Evolutionary conservation across 345 rosid genomes (phyloP).

Genomic region (Moringa oleifera): DNA sequence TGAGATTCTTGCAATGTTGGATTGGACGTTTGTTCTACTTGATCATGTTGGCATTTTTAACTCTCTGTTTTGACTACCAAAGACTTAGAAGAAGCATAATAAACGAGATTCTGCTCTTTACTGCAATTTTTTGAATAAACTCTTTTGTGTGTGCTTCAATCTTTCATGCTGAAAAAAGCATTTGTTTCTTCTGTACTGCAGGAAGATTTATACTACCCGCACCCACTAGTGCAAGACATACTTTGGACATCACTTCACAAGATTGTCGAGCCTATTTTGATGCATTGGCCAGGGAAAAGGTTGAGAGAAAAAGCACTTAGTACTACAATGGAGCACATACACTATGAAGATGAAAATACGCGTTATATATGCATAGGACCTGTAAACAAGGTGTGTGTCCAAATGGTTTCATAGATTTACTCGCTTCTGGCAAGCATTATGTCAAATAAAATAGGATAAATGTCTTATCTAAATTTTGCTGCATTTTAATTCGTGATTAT

Average conservation of each 20-base stretch:
- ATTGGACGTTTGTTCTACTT: not conserved
- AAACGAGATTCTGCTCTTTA: not conserved
- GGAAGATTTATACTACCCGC: slow-evolving; percentile 98
- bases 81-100: not conserved
- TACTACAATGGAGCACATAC: slow-evolving; percentile 62
- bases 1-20: not conserved
- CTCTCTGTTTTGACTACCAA: not conserved
- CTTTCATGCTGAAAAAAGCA: slow-evolving; percentile 18
- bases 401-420: slow-evolving; percentile 10
- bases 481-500: too few relatives aligned
- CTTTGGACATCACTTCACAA: slow-evolving; percentile 78
- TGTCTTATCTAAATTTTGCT: too few relatives aligned
- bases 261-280: slow-evolving; percentile 64
- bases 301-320: slow-evolving; percentile 83
- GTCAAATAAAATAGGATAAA: too few relatives aligned
- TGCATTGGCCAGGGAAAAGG: slow-evolving; percentile 87
- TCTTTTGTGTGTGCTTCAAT: not conserved
- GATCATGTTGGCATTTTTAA: not conserved
- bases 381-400: slow-evolving; percentile 70
- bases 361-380: slow-evolving; percentile 96
- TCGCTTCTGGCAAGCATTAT: too few relatives aligned
- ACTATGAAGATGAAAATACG: slow-evolving; percentile 94
- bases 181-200: slow-evolving; percentile 26
- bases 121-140: not conserved
- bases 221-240: slow-evolving; percentile 78